phyloP scores from a whole-genome alignment of 2,329 filamentous ascomycete species.

The Scytalidium lignicola region DNA sequence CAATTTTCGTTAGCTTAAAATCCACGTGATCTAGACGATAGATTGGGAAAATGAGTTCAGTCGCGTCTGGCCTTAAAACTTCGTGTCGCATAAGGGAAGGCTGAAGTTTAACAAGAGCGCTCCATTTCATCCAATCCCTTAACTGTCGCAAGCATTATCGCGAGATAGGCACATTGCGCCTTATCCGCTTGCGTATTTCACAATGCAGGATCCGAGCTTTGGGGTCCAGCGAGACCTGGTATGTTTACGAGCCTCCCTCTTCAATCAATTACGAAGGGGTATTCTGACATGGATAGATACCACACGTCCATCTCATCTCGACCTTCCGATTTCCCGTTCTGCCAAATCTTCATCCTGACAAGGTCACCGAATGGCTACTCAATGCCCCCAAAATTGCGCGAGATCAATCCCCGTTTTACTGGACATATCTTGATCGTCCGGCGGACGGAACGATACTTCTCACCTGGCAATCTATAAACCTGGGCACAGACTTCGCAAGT shows the following conservation, averaged over 20 bases:
- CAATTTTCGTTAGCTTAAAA: neutral
- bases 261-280: neutral
- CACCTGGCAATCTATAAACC: conserved; percentile 78
- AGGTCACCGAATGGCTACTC: conserved; percentile 78
- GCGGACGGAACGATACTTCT: conserved; percentile 77
- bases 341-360: conserved; percentile 64
- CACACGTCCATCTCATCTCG: conserved; percentile 86
- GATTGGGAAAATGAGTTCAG: neutral
- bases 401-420: conserved; percentile 81
- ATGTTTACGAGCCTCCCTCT: conserved; percentile 14
- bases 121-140: neutral
- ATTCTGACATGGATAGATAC: conserved; percentile 50
- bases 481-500: conserved; percentile 72
- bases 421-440: conserved; percentile 84
- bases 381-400: conserved; percentile 81
- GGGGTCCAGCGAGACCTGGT: conserved; percentile 40
- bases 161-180: conserved; percentile 4
- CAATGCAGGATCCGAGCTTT: conserved; percentile 36
- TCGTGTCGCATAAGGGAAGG: neutral
- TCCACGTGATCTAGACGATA: neutral
- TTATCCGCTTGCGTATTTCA: conserved; percentile 3
- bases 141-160: neutral
- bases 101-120: neutral
- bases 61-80: neutral
- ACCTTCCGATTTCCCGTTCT: conserved; percentile 73